Evolutionary conservation across 352 stramenopile genomes (phyloP), one percentile per base, ranked within the genome.

Genomic region (Phytophthora gonapodyides): DNA sequence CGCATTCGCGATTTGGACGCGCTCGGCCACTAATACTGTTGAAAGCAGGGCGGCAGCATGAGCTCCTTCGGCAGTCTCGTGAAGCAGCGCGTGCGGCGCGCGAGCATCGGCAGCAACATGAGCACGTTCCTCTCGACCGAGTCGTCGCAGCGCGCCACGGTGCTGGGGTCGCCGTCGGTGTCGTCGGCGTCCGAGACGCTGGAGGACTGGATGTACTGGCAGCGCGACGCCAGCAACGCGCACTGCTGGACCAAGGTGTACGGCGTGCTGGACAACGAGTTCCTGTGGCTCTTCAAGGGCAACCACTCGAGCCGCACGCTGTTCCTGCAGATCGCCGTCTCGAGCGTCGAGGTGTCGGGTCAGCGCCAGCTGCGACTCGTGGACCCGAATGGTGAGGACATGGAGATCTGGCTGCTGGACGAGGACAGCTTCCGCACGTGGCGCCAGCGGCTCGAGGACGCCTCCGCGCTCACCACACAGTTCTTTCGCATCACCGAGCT

Each of bases 151-250:
- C 76, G 78, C 30, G 74, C 75, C 27, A 87, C 79, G 24, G 73
- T 90, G 43, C 58, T 88, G 9, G 48, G 43, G 46, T 68, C 72
- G 2, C 58, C 64, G 13, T 72, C 65, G 36, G 47, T 73, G 10
- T 76, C 71, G 21, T 76, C 64, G 7, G 45, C 61, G 15, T 42
- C 51, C 19, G 76, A 83, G 19, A 69, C 68, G 37, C 64, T 91
- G 2, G 78, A 91, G 51, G 80, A 89, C 57, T 93, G 84, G 84
- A 83, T 93, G 64, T 91, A 93, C 76, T 93, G 84, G 84, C 80
- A 93, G 62, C 84, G 84, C 19, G 84, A 93, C 51, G 77, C 75
- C 21, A 70, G 49, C 56, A 84, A 91, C 45, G 61, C 65, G 21
- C 68, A 79, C 57, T 90, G 84, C 76, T 93, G 84, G 84, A 93